Percentiles rank a stretch among this genome's conserved stretches.
phyloP scores from a whole-genome alignment of 768 basidiomycete species.

The Nevesoporus exiguus region DNA sequence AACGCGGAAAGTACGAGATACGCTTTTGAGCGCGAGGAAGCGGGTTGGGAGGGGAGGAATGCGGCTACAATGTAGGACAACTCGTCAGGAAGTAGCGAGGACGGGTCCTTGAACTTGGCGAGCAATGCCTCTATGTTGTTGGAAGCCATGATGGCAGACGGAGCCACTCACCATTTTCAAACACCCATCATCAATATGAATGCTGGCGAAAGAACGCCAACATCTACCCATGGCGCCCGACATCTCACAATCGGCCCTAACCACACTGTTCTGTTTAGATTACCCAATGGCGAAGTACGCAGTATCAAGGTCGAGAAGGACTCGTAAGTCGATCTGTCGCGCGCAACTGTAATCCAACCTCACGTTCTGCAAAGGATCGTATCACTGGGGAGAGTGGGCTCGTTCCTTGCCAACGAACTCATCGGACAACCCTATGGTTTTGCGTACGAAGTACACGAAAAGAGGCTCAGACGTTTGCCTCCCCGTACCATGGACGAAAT shows the following conservation, averaged over 20 bases:
- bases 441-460: constrained; percentile 80
- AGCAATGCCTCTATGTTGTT: constrained; percentile 31
- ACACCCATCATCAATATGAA: constrained; percentile 15
- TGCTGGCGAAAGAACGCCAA: constrained; percentile 6
- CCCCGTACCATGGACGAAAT: constrained; percentile 72
- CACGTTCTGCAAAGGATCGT: constrained; percentile 47
- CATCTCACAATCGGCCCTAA: constrained; percentile 52
- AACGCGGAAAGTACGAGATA: constrained; percentile 66
- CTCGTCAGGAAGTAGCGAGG: constrained; percentile 50
- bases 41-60: constrained; percentile 47
- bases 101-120: constrained; percentile 32
- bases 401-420: constrained; percentile 74
- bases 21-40: constrained; percentile 57
- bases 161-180: background rate
- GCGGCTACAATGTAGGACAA: constrained; percentile 47
- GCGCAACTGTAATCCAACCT: background rate
- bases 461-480: constrained; percentile 60
- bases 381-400: constrained; percentile 81
- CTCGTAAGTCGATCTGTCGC: constrained; percentile 46
- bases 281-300: constrained; percentile 79
- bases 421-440: constrained; percentile 83
- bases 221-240: constrained; percentile 11
- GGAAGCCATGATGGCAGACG: constrained; percentile 17
- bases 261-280: constrained; percentile 71
- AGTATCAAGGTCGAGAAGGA: constrained; percentile 70